Evolutionary conservation across 2,329 filamentous ascomycete species (phyloP).

Genomic region (Cercospora zeina): DNA sequence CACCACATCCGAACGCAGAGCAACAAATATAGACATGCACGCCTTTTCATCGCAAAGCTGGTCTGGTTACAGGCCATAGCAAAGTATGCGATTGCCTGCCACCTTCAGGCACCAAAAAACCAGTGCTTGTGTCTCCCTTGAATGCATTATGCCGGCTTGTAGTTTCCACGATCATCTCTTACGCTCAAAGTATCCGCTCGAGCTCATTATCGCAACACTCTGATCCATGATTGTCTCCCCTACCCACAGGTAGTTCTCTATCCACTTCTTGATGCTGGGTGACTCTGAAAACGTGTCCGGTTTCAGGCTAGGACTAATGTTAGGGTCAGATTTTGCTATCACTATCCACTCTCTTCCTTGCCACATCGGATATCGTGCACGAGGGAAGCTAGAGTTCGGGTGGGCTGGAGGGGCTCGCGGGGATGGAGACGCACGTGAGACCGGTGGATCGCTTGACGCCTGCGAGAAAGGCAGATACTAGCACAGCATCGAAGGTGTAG

Average conservation of each 20-base stretch:
- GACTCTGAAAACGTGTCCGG: conserved; percentile 81
- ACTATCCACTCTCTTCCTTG: not conserved
- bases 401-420: not conserved
- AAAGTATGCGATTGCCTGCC: not conserved
- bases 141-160: not conserved
- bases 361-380: not conserved
- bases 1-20: not conserved
- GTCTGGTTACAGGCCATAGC: not conserved
- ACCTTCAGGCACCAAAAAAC: not conserved
- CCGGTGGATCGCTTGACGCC: conserved; percentile 97
- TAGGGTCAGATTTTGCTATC: conserved; percentile 41
- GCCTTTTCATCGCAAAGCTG: not conserved
- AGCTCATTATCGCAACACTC: conserved; percentile 85
- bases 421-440: conserved; percentile 74
- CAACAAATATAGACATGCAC: not conserved
- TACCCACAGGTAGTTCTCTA: conserved; percentile 88
- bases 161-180: conserved; percentile 60
- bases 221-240: conserved; percentile 99
- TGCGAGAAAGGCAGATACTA: conserved; percentile 93
- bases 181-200: conserved; percentile 87
- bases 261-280: conserved; percentile 80
- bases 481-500: conserved; percentile 93
- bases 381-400: conserved; percentile 2
- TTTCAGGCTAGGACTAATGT: conserved; percentile 75
- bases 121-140: not conserved